Conservation (phyloP, 2,329 filamentous ascomycete species). For the Verticillium klebahnii region DNA sequence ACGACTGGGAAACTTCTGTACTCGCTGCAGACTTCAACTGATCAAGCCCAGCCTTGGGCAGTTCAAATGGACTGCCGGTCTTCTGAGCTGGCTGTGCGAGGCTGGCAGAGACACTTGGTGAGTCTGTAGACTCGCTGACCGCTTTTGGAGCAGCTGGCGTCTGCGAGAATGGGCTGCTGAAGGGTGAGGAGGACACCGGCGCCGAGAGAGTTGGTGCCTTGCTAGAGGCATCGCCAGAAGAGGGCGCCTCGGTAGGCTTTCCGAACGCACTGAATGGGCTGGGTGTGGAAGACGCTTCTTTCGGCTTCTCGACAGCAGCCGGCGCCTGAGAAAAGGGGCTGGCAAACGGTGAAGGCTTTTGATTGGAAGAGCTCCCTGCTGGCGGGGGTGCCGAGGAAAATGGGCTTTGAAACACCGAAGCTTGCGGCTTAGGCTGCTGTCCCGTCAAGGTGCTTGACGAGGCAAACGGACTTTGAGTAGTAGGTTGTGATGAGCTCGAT, state of each 20-base stretch:
- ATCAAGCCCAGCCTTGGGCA: background rate
- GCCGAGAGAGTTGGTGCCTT: background rate
- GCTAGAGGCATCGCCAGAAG: background rate
- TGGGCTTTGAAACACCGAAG: background rate
- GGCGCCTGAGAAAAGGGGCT: background rate
- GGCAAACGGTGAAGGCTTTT: background rate
- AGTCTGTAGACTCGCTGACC: background rate
- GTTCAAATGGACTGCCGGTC: background rate
- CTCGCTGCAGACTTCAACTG: background rate
- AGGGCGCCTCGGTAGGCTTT: background rate
- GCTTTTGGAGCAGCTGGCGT: background rate
- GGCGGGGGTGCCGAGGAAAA: background rate
- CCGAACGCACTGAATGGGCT: background rate
- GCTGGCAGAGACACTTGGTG: background rate
- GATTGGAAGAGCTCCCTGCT: background rate
- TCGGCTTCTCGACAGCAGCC: background rate
- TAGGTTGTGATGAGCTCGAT: background rate
- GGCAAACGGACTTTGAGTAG: background rate
- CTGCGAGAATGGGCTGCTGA: background rate
- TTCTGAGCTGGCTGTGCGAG: background rate
- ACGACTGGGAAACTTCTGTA: background rate
- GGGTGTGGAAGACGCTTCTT: background rate
- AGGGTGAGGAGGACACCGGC: background rate
- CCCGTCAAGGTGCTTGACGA: background rate
- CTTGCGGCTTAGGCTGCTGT: background rate